Percentiles rank a stretch among this genome's conserved stretches.
Conservation (phyloP, 1,284 basidiomycete genomes). For the Ceratobasidium papillatum region DNA sequence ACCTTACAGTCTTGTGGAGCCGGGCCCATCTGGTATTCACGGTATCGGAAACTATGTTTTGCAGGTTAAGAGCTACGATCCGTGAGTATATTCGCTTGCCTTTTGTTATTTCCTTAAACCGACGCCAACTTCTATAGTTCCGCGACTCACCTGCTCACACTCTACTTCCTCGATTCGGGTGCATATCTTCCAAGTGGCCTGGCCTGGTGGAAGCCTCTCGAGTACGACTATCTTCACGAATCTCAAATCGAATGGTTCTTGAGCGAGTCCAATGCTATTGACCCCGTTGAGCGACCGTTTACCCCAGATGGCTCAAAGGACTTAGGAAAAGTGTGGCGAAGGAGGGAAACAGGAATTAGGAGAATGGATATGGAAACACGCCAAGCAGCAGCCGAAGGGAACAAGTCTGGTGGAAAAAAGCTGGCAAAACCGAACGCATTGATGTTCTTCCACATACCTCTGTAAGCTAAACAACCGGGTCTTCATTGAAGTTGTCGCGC, state of each 20-base stretch:
- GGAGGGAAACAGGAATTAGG: constrained; percentile 40
- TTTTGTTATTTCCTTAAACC: constrained; percentile 38
- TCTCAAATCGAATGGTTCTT: constrained; percentile 90
- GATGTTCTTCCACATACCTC: constrained; percentile 95
- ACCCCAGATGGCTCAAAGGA: constrained; percentile 76
- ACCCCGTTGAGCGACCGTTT: constrained; percentile 81
- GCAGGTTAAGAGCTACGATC: constrained; percentile 76
- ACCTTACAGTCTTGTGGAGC: constrained; percentile 83
- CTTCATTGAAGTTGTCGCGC: constrained; percentile 5
- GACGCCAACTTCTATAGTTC: constrained; percentile 60
- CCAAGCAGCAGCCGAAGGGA: constrained; percentile 60
- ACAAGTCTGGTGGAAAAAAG: constrained; percentile 60
- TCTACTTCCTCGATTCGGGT: constrained; percentile 95
- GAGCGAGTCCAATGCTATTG: constrained; percentile 75
- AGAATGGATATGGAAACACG: constrained; percentile 47
- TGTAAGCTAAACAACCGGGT: constrained; percentile 62
- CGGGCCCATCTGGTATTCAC: constrained; percentile 82
- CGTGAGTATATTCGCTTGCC: constrained; percentile 58
- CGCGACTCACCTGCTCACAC: constrained; percentile 83
- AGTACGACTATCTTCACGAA: constrained; percentile 73
- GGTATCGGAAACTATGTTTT: constrained; percentile 89
- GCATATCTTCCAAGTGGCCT: constrained; percentile 70
- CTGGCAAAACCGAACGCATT: constrained; percentile 90
- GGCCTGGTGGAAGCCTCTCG: constrained; percentile 66
- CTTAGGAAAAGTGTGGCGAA: constrained; percentile 66